Conservation (phyloP, 2,329 filamentous ascomycete species). For the Chaetomiaceae sp. region DNA sequence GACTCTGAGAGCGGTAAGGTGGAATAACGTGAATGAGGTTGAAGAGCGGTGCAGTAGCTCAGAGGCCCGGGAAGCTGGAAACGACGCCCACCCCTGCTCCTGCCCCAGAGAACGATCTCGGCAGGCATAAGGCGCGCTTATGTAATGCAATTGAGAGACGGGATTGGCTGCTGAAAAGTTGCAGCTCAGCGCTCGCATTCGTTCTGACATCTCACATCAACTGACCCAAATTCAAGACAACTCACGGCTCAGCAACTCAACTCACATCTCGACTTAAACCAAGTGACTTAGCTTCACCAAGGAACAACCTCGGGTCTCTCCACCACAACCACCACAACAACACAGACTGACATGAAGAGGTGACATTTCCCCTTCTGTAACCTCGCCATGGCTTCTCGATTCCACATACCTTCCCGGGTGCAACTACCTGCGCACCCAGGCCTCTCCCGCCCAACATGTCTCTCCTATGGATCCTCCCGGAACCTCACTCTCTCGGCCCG, state of each 20-base stretch:
- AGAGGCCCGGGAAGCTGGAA: neutral
- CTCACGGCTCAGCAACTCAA: no score
- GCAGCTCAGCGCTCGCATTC: neutral
- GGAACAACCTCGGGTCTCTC: no score
- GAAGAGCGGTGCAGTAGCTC: no score
- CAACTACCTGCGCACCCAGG: constrained; percentile 1
- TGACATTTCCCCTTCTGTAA: neutral
- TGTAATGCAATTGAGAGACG: neutral
- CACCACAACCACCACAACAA: no score
- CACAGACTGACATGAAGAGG: constrained; percentile 3
- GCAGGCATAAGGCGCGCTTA: no score
- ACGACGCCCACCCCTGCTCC: neutral
- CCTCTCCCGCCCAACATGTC: neutral
- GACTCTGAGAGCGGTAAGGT: no score
- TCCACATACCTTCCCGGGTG: neutral
- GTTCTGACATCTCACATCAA: no score
- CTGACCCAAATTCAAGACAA: no score
- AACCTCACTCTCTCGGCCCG: constrained; percentile 8
- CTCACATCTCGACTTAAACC: no score
- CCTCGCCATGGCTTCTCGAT: constrained; percentile 12
- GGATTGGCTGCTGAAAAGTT: constrained; percentile 1
- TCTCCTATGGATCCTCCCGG: constrained; percentile 2
- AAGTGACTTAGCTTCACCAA: no score
- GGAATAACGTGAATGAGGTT: no score
- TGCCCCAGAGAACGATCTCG: no score